Evolutionary conservation across 345 rosid genomes (phyloP).

Genomic region (Diplotaxis tenuifolia): DNA sequence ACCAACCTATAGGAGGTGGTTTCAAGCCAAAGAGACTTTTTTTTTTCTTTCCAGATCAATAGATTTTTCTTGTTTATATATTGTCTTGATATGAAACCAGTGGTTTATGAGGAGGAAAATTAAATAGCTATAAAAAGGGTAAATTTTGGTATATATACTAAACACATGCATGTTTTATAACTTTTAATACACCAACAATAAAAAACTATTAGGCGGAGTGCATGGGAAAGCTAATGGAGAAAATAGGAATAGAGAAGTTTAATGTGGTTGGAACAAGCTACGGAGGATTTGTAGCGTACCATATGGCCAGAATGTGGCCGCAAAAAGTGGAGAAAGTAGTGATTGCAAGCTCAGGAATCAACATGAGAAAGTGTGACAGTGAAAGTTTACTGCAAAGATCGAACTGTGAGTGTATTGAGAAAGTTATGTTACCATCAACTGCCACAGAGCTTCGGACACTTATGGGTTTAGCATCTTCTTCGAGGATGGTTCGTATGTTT

Average conservation of each 20-base stretch:
- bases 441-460: constrained; percentile 57
- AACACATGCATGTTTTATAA: neutral
- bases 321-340: constrained; percentile 77
- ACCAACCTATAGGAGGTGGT: too few relatives aligned
- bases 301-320: constrained; percentile 68
- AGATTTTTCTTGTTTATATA: too few relatives aligned
- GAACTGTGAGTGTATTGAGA: constrained; percentile 44
- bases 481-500: constrained; percentile 32
- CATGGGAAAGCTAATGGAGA: constrained; percentile 55
- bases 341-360: constrained; percentile 76
- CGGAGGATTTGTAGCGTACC: constrained; percentile 89
- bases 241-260: constrained; percentile 46
- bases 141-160: too few relatives aligned
- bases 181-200: neutral
- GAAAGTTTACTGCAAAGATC: constrained; percentile 52
- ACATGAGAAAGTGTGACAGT: constrained; percentile 55
- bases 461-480: constrained; percentile 45
- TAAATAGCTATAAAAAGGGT: too few relatives aligned
- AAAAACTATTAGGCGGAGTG: constrained; percentile 43
- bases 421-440: constrained; percentile 70
- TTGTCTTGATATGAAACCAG: too few relatives aligned
- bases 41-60: too few relatives aligned
- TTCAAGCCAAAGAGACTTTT: too few relatives aligned
- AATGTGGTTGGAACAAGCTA: constrained; percentile 79
- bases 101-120: too few relatives aligned